phyloP scores from a whole-genome alignment of 441 rosid species.

The Populus tomentosa region DNA sequence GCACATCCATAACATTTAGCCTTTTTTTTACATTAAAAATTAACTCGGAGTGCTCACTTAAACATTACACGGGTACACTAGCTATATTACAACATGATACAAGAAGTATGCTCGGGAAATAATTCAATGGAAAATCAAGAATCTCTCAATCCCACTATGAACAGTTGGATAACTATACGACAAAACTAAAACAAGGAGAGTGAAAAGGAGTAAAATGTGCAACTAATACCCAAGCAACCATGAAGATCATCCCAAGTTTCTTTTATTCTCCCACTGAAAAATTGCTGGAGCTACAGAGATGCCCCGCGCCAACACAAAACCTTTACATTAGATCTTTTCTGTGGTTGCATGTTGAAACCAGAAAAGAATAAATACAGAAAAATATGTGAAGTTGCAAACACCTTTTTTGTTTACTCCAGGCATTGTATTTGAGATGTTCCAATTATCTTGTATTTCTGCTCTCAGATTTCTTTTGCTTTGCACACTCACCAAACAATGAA shows the following conservation, averaged over 20 bases:
- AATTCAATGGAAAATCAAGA: no score
- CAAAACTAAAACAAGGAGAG: no score
- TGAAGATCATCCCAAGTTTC: background rate
- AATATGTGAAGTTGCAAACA: constrained; percentile 11
- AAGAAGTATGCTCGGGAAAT: no score
- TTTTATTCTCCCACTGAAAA: constrained; percentile 15
- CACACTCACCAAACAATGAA: constrained; percentile 64
- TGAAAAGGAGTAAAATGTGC: background rate
- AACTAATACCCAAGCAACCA: background rate
- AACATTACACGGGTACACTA: background rate
- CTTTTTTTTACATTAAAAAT: background rate
- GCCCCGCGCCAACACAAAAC: constrained; percentile 14
- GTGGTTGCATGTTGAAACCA: constrained; percentile 5
- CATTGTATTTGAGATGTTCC: constrained; percentile 4
- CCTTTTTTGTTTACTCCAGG: no score
- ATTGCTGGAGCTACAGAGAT: constrained; percentile 16
- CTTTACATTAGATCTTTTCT: constrained; percentile 15
- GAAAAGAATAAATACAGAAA: constrained; percentile 28
- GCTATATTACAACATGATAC: background rate
- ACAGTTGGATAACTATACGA: no score
- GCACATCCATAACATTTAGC: no score
- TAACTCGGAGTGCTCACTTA: background rate
- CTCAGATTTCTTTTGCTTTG: constrained; percentile 62
- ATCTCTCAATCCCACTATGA: no score
- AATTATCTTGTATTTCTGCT: constrained; percentile 48